phyloP scores from a whole-genome alignment of 108 stramenopile genomes.

The Nannochloropsis salina region DNA sequence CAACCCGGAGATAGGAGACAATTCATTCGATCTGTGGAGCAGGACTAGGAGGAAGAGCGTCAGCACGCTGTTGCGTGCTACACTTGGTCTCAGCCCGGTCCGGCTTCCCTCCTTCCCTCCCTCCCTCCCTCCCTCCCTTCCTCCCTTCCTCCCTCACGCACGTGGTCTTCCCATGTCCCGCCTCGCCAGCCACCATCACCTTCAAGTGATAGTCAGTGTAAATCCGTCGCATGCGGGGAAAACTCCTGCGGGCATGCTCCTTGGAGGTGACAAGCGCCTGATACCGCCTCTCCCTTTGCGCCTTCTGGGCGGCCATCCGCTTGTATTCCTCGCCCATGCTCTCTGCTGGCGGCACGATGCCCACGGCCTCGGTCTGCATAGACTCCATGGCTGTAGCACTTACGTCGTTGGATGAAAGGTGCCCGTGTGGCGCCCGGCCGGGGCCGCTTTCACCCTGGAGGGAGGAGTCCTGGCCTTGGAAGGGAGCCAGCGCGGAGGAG shows the following conservation, averaged over 20 bases:
- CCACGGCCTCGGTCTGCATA: neutral
- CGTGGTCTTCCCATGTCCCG: neutral
- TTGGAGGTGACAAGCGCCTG: neutral
- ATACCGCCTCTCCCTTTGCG: neutral
- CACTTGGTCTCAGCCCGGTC: no score
- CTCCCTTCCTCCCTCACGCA: conserved; percentile 5
- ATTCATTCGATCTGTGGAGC: no score
- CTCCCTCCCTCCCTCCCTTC: neutral
- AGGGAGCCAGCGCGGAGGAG: neutral
- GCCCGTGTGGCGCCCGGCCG: neutral
- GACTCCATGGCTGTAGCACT: neutral
- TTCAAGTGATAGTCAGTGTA: conserved; percentile 18
- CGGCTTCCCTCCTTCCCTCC: neutral
- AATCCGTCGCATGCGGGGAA: neutral
- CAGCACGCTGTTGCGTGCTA: no score
- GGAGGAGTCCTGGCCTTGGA: neutral
- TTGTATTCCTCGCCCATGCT: conserved; percentile 2
- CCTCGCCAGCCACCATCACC: conserved; percentile 16
- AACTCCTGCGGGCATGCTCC: neutral
- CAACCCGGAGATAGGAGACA: no score
- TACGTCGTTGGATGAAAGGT: neutral
- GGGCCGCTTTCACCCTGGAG: neutral
- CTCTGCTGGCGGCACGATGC: neutral
- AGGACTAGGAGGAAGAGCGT: no score
- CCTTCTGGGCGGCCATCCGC: neutral